Evolutionary conservation across 2,329 filamentous ascomycete genomes (phyloP).

Genomic region (Cladobotryum protrusum): DNA sequence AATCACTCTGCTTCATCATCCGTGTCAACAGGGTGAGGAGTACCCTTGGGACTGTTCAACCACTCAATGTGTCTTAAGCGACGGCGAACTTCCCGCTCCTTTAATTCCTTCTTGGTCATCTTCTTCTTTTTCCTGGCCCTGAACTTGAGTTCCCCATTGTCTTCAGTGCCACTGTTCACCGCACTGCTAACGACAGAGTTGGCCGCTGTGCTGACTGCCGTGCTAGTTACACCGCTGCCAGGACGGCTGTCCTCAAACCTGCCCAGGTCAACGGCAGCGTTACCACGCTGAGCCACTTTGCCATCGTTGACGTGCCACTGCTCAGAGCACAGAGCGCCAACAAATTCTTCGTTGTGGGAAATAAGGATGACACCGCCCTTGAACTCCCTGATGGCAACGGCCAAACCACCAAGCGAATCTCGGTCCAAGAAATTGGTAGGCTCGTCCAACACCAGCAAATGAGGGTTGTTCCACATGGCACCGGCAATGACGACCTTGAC

Average conservation of each 20-base stretch:
- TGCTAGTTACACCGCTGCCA: slow-evolving; percentile 49
- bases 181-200: slow-evolving; percentile 50
- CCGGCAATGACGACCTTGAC: slow-evolving; percentile 97
- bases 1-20: slow-evolving; percentile 58
- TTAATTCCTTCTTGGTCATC: slow-evolving; percentile 92
- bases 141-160: slow-evolving; percentile 79
- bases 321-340: slow-evolving; percentile 89
- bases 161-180: slow-evolving; percentile 78
- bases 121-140: slow-evolving; percentile 92
- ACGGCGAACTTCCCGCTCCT: slow-evolving; percentile 84
- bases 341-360: slow-evolving; percentile 98
- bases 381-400: slow-evolving; percentile 97
- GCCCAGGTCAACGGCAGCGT: slow-evolving; percentile 65
- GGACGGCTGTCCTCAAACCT: slow-evolving; percentile 81
- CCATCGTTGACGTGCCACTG: slow-evolving; percentile 93
- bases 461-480: slow-evolving; percentile 98
- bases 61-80: slow-evolving; percentile 79
- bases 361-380: slow-evolving; percentile 99
- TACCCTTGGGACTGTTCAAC: slow-evolving; percentile 82
- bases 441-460: slow-evolving; percentile 94
- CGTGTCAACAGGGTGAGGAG: slow-evolving; percentile 68
- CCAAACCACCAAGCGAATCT: slow-evolving; percentile 90
- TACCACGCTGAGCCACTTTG: slow-evolving; percentile 76
- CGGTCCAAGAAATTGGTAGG: slow-evolving; percentile 99
- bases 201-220: slow-evolving; percentile 51